Percentiles rank a stretch among this genome's conserved stretches.
Evolutionary conservation across 192 early-diverging fungal genomes (phyloP).

Genomic region (Haplosporangium gracile): DNA sequence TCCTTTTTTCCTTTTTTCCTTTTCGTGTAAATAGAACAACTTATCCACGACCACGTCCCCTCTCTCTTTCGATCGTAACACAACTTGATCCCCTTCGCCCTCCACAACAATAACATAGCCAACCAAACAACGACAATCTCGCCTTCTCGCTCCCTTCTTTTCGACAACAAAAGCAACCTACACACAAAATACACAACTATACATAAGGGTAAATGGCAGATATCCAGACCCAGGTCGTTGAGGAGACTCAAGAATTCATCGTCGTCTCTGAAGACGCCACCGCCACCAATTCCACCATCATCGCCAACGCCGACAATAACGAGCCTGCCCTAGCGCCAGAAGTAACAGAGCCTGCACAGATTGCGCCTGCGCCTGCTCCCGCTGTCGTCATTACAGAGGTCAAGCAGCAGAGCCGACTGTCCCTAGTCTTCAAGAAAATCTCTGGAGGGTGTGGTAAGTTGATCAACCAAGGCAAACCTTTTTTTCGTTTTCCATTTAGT

Average conservation of each 20-base stretch:
- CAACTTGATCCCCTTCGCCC: background rate
- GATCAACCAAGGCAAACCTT: too few species aligned
- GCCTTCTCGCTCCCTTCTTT: too few species aligned
- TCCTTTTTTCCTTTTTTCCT: background rate
- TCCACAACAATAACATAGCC: background rate
- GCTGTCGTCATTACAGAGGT: background rate
- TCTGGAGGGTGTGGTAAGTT: constrained; percentile 32
- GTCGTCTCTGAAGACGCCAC: constrained; percentile 11
- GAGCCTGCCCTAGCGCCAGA: constrained; percentile 13
- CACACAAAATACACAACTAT: background rate
- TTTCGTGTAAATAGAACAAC: background rate
- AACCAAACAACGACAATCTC: too few species aligned
- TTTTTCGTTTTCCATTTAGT: background rate
- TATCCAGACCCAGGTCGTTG: background rate
- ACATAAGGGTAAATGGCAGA: background rate
- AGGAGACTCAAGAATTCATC: background rate
- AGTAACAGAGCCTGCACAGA: constrained; percentile 13
- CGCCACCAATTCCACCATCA: background rate
- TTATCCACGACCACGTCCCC: background rate
- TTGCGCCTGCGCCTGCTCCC: background rate
- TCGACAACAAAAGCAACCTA: too few species aligned
- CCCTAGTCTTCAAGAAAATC: constrained; percentile 23
- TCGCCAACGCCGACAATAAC: background rate
- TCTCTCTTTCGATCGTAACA: background rate
- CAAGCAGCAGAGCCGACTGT: constrained; percentile 23